phyloP scores from a whole-genome alignment of 2,329 filamentous ascomycete genomes.

The Neurospora crassa region DNA sequence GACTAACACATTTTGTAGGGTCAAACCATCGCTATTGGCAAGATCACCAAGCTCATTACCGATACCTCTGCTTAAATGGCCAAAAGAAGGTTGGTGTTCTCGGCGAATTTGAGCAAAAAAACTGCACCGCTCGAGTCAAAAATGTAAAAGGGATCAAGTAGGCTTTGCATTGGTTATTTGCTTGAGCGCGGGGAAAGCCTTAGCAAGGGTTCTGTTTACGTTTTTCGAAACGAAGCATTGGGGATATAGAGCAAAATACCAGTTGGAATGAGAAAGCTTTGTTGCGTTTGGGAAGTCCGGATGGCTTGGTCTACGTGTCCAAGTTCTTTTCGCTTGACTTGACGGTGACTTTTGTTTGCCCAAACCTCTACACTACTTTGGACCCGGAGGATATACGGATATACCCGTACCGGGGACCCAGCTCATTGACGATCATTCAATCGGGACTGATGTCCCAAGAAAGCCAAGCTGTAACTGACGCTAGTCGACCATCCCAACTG shows the following conservation, averaged over 20 bases:
- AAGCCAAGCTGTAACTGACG: not conserved
- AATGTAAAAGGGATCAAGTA: not conserved
- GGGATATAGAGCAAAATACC: not conserved
- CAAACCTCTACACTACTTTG: not conserved
- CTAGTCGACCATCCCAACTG: not conserved
- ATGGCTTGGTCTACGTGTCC: not conserved
- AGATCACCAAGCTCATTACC: constrained; percentile 79
- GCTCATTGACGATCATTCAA: not conserved
- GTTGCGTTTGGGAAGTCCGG: not conserved
- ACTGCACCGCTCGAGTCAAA: not conserved
- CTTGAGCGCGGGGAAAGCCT: not conserved
- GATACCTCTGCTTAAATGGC: constrained; percentile 17
- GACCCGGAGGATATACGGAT: too few relatives aligned
- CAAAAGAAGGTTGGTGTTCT: not conserved
- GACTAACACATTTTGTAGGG: constrained; percentile 44
- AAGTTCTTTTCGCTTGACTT: not conserved
- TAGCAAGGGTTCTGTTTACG: not conserved
- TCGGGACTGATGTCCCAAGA: not conserved
- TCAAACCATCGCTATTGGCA: constrained; percentile 98
- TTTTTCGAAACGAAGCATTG: not conserved
- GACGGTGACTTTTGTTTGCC: not conserved
- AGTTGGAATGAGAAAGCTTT: not conserved
- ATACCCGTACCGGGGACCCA: too few relatives aligned
- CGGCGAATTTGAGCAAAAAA: not conserved
- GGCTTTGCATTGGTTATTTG: not conserved